A percentile compares a stretch with the other conserved stretches of the same genome.
phyloP scores from a whole-genome alignment of 148 eudicot species.

The Camellia granthamiana region DNA sequence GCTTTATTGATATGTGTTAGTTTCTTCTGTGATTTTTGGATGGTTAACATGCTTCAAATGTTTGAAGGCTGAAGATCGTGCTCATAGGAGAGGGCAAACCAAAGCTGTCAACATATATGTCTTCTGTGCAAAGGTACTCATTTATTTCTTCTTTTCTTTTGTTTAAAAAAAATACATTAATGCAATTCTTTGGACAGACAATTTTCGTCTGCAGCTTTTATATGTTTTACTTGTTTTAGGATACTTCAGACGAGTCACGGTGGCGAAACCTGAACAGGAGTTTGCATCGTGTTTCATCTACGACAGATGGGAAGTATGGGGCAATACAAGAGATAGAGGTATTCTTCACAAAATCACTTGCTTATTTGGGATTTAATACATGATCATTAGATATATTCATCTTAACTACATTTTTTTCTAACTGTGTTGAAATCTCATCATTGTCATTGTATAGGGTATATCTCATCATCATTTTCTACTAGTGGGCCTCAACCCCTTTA shows the following conservation, averaged over 20 bases:
- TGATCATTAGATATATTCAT: background rate
- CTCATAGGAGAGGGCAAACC: constrained; percentile 92
- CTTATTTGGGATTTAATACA: background rate
- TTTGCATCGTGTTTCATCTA: constrained; percentile 74
- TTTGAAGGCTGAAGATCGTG: constrained; percentile 92
- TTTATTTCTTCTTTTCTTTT: background rate
- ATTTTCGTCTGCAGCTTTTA: background rate
- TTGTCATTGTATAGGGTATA: background rate
- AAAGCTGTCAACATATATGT: constrained; percentile 87
- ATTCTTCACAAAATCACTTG: constrained; percentile 14
- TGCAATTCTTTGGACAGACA: constrained; percentile 1
- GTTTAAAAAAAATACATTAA: background rate
- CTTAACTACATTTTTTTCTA: background rate
- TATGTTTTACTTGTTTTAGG: constrained; percentile 40
- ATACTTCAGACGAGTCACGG: constrained; percentile 73
- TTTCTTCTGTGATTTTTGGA: background rate
- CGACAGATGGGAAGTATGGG: constrained; percentile 82
- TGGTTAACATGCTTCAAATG: constrained; percentile 7
- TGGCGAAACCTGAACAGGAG: constrained; percentile 81
- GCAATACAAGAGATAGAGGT: constrained; percentile 73
- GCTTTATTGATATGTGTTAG: background rate
- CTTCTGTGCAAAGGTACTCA: constrained; percentile 83
- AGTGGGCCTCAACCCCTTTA: too few species aligned
- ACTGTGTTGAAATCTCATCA: background rate
- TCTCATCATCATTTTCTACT: too few species aligned